Percentiles rank a stretch among this genome's conserved stretches.
phyloP scores from a whole-genome alignment of 1,139 yeast genomes.

The Neolecta irregularis region DNA sequence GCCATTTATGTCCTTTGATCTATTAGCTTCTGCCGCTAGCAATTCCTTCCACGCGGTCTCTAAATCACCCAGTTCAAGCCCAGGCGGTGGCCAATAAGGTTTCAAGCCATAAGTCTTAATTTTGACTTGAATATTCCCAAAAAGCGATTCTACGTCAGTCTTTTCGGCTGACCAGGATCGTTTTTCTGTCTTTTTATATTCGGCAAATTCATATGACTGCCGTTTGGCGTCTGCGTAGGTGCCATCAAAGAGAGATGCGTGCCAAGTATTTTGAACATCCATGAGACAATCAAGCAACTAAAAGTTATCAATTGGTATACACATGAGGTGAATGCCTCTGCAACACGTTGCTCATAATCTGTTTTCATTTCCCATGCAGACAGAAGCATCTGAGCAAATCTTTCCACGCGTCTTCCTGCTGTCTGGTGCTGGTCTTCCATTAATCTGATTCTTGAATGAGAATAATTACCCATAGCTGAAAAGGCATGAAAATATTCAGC shows the following conservation, averaged over 20 bases:
- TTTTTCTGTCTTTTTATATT: slow-evolving; percentile 24
- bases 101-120: slow-evolving; percentile 26
- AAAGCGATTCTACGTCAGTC: slow-evolving; percentile 25
- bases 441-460: background rate
- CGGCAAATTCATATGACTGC: slow-evolving; percentile 21
- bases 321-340: slow-evolving; percentile 3
- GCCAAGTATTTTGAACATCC: slow-evolving; percentile 16
- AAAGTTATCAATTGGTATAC: background rate
- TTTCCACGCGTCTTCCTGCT: slow-evolving; percentile 29
- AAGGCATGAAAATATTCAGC: slow-evolving; percentile 51
- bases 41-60: slow-evolving; percentile 25
- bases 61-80: slow-evolving; percentile 21
- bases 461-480: slow-evolving; percentile 21
- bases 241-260: slow-evolving; percentile 20
- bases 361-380: slow-evolving; percentile 26
- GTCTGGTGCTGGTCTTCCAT: slow-evolving; percentile 24
- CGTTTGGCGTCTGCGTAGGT: slow-evolving; percentile 24
- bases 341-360: slow-evolving; percentile 25
- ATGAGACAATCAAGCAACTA: slow-evolving; percentile 21
- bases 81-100: slow-evolving; percentile 26
- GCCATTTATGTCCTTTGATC: slow-evolving; percentile 25
- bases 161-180: slow-evolving; percentile 29
- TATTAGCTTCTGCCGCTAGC: slow-evolving; percentile 23
- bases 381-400: slow-evolving; percentile 26
- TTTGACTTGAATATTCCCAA: slow-evolving; percentile 28